These are phyloP conservation scores for Candolleomyces aberdarensis DNA, from an alignment of 768 basidiomycete species.

Conservation along the genomic window DNA sequence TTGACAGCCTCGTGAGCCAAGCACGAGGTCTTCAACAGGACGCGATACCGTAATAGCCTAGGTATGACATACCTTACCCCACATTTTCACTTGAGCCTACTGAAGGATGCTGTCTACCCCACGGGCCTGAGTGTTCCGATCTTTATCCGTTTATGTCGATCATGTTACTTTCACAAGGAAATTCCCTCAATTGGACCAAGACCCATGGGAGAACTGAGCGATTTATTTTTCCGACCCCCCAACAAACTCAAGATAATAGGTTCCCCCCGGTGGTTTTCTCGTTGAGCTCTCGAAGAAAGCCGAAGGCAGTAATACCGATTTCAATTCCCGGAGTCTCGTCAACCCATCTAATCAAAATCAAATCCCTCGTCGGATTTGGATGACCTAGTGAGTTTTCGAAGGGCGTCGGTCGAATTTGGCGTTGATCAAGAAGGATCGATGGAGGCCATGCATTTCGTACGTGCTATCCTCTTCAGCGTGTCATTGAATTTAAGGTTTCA, in stretches of 20 bases:
- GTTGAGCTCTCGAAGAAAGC: neutral
- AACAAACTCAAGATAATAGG: neutral
- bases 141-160: constrained; percentile 5
- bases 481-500: constrained; percentile 1
- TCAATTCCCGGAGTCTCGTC: neutral
- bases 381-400: neutral
- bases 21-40: neutral
- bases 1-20: neutral
- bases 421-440: neutral
- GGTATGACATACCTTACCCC: constrained; percentile 7
- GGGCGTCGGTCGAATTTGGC: neutral
- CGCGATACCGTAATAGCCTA: neutral
- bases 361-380: neutral
- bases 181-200: constrained; percentile 5
- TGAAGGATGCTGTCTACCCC: neutral
- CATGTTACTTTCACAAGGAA: constrained; percentile 4
- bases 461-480: neutral
- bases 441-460: neutral
- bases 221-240: neutral
- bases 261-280: neutral
- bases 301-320: neutral
- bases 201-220: neutral
- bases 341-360: neutral
- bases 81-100: neutral
- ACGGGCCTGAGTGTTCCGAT: neutral